Evolutionary conservation across 73 alveolate genomes (phyloP).

Genomic region (Diophrys sp.): DNA sequence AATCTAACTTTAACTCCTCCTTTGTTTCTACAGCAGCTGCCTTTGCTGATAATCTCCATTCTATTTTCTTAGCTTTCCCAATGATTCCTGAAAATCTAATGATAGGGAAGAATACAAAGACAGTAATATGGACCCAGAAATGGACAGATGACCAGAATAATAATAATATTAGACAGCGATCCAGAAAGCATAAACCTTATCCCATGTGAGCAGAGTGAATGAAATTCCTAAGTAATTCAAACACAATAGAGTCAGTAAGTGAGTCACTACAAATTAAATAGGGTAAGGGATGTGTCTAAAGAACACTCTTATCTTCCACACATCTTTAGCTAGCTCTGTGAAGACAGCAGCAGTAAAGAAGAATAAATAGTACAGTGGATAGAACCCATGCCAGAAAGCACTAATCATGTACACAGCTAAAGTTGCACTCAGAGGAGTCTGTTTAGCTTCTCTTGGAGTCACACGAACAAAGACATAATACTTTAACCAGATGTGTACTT

Average conservation of each 20-base stretch:
- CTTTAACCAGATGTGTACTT: conserved; percentile 85
- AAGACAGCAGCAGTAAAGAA: conserved; percentile 66
- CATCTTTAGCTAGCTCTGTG: conserved; percentile 53
- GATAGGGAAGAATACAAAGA: not conserved
- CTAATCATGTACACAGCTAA: conserved; percentile 73
- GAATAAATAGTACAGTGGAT: conserved; percentile 83
- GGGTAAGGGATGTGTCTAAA: conserved; percentile 37
- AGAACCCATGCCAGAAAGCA: conserved; percentile 99
- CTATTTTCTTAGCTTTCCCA: not conserved
- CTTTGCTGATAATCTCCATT: not conserved
- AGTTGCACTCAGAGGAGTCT: conserved; percentile 36
- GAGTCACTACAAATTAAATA: conserved; percentile 10
- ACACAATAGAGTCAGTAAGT: conserved; percentile 6
- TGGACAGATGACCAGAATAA: not conserved
- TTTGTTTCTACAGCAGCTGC: no score
- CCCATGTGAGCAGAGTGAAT: conserved; percentile 32
- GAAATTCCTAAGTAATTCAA: conserved; percentile 27
- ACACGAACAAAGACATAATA: conserved; percentile 79
- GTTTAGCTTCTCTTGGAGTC: not conserved
- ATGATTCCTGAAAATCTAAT: not conserved
- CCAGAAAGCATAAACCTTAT: conserved; percentile 11
- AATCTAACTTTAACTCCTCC: no score
- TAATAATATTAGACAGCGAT: not conserved
- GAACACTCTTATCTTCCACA: conserved; percentile 13
- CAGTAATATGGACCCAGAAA: not conserved